Evolutionary conservation across 1,284 basidiomycete species (phyloP).

Genomic region (Ustilago trichophora): DNA sequence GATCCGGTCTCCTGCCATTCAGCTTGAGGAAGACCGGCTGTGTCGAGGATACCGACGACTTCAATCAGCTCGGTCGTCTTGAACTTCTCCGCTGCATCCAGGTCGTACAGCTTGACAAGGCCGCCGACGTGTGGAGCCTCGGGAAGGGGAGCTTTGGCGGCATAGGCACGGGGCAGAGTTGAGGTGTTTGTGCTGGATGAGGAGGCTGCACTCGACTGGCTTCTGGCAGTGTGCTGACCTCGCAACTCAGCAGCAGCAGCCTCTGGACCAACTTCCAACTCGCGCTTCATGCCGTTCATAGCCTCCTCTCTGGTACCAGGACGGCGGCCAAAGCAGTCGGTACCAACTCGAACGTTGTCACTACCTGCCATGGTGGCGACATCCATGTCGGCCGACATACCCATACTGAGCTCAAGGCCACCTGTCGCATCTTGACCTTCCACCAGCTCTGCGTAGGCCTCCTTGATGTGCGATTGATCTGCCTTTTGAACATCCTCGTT

Average conservation of each 20-base stretch:
- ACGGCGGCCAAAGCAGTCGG: conserved; percentile 81
- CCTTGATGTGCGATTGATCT: conserved; percentile 15
- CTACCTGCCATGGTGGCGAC: conserved; percentile 84
- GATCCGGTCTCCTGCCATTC: conserved; percentile 48
- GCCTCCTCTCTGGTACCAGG: conserved; percentile 57
- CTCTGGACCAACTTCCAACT: conserved; percentile 45
- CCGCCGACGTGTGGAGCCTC: conserved; percentile 31
- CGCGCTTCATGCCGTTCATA: conserved; percentile 54
- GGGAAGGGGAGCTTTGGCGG: conserved; percentile 32
- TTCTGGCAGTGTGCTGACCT: no score
- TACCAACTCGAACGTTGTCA: conserved; percentile 89
- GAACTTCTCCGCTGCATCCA: conserved; percentile 54
- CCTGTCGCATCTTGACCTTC: conserved; percentile 67
- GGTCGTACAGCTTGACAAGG: conserved; percentile 55
- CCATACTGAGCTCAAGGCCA: conserved; percentile 87
- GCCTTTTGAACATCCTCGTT: conserved; percentile 18
- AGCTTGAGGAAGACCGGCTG: conserved; percentile 32
- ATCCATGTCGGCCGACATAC: conserved; percentile 96
- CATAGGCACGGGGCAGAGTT: conserved; percentile 19
- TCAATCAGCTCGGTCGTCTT: conserved; percentile 59
- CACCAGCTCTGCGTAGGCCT: conserved; percentile 40
- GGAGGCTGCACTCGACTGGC: neutral
- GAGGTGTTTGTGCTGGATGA: neutral
- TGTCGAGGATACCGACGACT: conserved; percentile 58
- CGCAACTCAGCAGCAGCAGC: conserved; percentile 31